Conservation (phyloP, 306 rosid genomes). For the Rosa chinensis region DNA sequence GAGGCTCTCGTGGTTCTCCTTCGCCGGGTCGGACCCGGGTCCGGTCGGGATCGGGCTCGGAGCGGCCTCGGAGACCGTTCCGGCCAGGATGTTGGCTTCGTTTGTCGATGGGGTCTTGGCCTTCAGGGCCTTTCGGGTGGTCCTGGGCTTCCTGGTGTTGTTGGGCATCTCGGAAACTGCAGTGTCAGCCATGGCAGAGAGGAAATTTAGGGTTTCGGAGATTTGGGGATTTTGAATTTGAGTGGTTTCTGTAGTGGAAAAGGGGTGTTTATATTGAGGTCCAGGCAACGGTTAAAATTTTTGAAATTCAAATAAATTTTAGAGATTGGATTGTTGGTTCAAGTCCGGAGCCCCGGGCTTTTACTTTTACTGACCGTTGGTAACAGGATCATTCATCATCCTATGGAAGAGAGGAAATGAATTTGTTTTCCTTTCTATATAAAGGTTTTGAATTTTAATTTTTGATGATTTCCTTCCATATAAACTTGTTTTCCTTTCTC, state of each 20-base stretch:
- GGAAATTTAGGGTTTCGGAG: constrained; percentile 9
- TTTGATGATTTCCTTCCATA: background rate
- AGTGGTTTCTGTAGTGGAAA: background rate
- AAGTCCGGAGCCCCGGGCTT: background rate
- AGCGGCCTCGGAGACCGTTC: constrained; percentile 28
- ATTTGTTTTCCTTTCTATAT: background rate
- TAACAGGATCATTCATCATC: background rate
- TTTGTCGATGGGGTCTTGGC: constrained; percentile 50
- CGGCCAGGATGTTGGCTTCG: constrained; percentile 34
- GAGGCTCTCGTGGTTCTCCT: constrained; percentile 48
- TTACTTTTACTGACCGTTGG: constrained; percentile 40
- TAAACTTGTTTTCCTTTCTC: no score
- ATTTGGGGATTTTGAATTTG: constrained; percentile 6
- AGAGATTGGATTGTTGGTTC: constrained; percentile 13
- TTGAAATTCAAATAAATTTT: constrained; percentile 46
- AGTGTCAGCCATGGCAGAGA: constrained; percentile 54
- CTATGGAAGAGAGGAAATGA: background rate
- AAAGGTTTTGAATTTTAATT: background rate
- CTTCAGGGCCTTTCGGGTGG: constrained; percentile 48
- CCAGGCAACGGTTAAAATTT: constrained; percentile 49
- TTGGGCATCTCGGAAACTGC: constrained; percentile 31
- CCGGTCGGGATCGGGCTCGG: constrained; percentile 6
- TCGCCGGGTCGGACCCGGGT: constrained; percentile 15
- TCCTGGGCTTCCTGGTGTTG: constrained; percentile 48
- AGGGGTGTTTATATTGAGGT: constrained; percentile 26